phyloP scores from a whole-genome alignment of 768 basidiomycete genomes.

The Macrolepiota albuminosa region DNA sequence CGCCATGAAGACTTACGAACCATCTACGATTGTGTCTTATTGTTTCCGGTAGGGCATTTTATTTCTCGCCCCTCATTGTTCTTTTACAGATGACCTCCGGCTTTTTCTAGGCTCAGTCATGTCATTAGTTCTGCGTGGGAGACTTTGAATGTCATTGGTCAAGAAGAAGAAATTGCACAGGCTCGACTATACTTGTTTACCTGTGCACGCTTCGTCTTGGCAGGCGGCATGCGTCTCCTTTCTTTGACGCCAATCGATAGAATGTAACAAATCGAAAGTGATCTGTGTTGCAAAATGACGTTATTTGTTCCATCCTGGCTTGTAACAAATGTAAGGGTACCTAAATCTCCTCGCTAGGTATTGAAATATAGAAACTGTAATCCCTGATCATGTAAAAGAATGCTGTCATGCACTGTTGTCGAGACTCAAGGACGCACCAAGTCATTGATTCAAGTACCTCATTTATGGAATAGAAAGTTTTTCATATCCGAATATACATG shows the following conservation, averaged over 20 bases:
- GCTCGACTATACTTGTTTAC: constrained; percentile 5
- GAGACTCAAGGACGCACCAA: too few species aligned
- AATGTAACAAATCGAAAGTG: not conserved
- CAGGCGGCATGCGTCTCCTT: constrained; percentile 3
- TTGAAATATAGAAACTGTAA: too few species aligned
- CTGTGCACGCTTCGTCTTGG: constrained; percentile 6
- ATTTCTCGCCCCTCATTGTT: not conserved
- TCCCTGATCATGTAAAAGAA: too few species aligned
- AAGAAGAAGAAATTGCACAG: constrained; percentile 8
- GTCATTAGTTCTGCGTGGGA: constrained; percentile 6
- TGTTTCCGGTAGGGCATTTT: not conserved
- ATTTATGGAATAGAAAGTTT: too few species aligned
- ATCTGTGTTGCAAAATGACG: not conserved
- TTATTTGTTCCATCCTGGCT: not conserved
- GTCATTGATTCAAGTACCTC: too few species aligned
- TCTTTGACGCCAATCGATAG: constrained; percentile 8
- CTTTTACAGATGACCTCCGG: not conserved
- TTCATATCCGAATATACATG: too few species aligned
- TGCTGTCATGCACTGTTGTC: too few species aligned
- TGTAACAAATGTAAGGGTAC: not conserved
- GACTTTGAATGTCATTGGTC: constrained; percentile 8
- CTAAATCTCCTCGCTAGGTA: too few species aligned
- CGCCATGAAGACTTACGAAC: constrained; percentile 4
- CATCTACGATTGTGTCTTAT: constrained; percentile 4
- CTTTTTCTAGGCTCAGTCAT: constrained; percentile 1